Conservation (phyloP, 495 filamentous ascomycete species). For the Oleoguttula mirabilis region DNA sequence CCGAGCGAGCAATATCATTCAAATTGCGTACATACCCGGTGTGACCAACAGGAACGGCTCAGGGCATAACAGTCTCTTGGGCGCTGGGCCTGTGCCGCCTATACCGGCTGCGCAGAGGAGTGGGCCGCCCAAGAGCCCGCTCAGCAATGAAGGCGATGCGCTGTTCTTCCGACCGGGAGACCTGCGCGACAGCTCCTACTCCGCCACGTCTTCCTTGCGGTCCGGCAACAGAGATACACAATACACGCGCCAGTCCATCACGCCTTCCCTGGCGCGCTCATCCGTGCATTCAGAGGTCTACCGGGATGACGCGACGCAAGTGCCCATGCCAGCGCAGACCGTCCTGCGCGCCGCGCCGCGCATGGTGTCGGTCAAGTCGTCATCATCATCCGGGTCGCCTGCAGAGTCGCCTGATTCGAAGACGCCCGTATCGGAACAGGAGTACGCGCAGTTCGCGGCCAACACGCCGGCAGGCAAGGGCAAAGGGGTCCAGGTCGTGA, state of each 20-base stretch:
- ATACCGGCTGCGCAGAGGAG: slow-evolving; percentile 46
- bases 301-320: slow-evolving; percentile 72
- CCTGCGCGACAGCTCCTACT: slow-evolving; percentile 77
- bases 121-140: slow-evolving; percentile 14
- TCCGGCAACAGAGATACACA: slow-evolving; percentile 53
- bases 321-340: slow-evolving; percentile 69
- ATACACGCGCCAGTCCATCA: slow-evolving; percentile 47
- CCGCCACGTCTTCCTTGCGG: slow-evolving; percentile 33
- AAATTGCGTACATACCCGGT: slow-evolving; percentile 97
- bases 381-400: slow-evolving; percentile 29
- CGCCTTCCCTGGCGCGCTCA: slow-evolving; percentile 51
- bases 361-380: slow-evolving; percentile 72
- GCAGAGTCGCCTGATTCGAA: slow-evolving; percentile 14
- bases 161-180: slow-evolving; percentile 76
- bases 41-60: slow-evolving; percentile 86
- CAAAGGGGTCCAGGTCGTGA: slow-evolving; percentile 23
- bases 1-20: slow-evolving; percentile 94
- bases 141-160: slow-evolving; percentile 18
- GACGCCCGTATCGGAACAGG: not conserved
- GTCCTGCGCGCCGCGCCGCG: slow-evolving; percentile 74
- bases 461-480: slow-evolving; percentile 9
- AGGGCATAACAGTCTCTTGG: slow-evolving; percentile 63
- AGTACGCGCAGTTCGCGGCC: slow-evolving; percentile 20
- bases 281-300: slow-evolving; percentile 90
- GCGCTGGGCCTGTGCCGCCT: slow-evolving; percentile 78